Conservation (phyloP, 2,329 filamentous ascomycete species). For the Cladosporium sp. region DNA sequence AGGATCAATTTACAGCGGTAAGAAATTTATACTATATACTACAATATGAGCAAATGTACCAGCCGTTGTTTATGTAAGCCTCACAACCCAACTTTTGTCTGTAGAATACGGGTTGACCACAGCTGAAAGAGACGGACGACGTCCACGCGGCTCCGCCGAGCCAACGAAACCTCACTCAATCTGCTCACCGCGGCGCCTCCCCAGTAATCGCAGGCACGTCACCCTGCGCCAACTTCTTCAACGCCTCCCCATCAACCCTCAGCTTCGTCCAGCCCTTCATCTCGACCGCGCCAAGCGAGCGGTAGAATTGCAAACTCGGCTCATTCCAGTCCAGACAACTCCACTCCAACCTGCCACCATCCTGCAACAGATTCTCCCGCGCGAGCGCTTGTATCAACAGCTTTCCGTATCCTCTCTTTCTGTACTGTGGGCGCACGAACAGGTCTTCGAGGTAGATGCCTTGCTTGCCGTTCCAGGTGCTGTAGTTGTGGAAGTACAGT, state of each 20-base stretch:
- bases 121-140: too few relatives aligned
- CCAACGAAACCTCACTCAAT: neutral
- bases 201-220: constrained; percentile 14
- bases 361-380: constrained; percentile 72
- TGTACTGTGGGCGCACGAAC: constrained; percentile 71
- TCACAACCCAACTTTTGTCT: too few relatives aligned
- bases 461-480: constrained; percentile 83
- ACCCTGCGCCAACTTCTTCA: constrained; percentile 60
- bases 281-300: constrained; percentile 60
- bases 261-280: constrained; percentile 75
- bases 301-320: constrained; percentile 85
- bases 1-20: too few relatives aligned
- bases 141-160: too few relatives aligned
- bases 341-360: constrained; percentile 82
- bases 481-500: constrained; percentile 94
- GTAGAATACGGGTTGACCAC: too few relatives aligned
- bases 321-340: constrained; percentile 90
- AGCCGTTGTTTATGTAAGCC: too few relatives aligned
- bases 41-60: too few relatives aligned
- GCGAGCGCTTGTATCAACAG: constrained; percentile 73
- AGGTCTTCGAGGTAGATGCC: constrained; percentile 94
- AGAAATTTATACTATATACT: too few relatives aligned
- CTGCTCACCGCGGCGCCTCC: neutral
- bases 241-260: constrained; percentile 68
- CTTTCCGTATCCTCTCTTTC: constrained; percentile 79